Percentiles rank a stretch among this genome's conserved stretches.
Evolutionary conservation across 306 rosid species (phyloP).

Genomic region (Pyrus communis): DNA sequence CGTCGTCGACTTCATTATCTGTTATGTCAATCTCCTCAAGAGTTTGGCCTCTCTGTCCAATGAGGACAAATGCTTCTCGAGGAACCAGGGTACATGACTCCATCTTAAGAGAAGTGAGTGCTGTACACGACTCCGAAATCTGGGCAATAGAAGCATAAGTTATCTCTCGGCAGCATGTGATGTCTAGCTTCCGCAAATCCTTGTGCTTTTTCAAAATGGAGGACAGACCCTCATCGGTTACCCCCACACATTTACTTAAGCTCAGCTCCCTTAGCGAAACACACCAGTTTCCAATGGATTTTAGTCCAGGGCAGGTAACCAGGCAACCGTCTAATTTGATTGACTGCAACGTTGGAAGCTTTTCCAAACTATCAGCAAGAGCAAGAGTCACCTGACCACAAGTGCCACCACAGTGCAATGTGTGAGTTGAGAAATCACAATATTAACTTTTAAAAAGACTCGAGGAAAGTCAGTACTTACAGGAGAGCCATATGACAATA

Average conservation of each 20-base stretch:
- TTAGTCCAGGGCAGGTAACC: constrained; percentile 56
- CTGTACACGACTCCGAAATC: constrained; percentile 55
- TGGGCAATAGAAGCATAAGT: constrained; percentile 59
- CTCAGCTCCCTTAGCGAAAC: constrained; percentile 62
- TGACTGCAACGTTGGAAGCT: constrained; percentile 69
- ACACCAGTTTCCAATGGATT: constrained; percentile 71
- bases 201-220: constrained; percentile 61
- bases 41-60: constrained; percentile 56
- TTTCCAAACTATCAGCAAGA: constrained; percentile 58
- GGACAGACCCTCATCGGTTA: constrained; percentile 73
- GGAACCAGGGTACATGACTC: constrained; percentile 81
- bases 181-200: constrained; percentile 78
- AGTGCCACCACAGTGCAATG: constrained; percentile 1
- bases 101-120: constrained; percentile 78
- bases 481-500: constrained; percentile 65
- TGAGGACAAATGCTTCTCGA: constrained; percentile 57
- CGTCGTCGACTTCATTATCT: constrained; percentile 82
- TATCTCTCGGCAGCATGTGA: constrained; percentile 87
- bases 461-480: constrained; percentile 37
- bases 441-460: neutral
- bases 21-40: constrained; percentile 89
- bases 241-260: constrained; percentile 83
- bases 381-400: constrained; percentile 63
- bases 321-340: constrained; percentile 65
- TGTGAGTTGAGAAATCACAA: constrained; percentile 1